Evolutionary conservation across 2,329 filamentous ascomycete genomes (phyloP), one percentile per base, ranked within the genome.

Genomic region (Periconia sp.): DNA sequence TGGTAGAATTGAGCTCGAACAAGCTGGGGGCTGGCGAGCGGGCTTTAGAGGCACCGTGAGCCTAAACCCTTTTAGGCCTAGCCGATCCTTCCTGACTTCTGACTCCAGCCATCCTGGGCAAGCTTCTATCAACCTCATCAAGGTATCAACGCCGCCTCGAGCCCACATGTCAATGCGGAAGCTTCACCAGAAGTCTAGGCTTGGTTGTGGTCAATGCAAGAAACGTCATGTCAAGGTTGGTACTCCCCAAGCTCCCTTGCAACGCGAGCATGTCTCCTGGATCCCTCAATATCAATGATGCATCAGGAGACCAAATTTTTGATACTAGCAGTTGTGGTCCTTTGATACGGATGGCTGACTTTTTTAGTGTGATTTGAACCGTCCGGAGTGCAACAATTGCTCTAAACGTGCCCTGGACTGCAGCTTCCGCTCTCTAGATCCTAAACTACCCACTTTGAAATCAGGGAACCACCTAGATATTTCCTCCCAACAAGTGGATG

Each of bases 301-400:
- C n/a, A n/a, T n/a, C n/a, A n/a, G n/a, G n/a, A n/a, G n/a, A n/a
- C n/a, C n/a, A n/a, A n/a, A n/a, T n/a, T n/a, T n/a, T n/a, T n/a
- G n/a, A n/a, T n/a, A n/a, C n/a, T n/a, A n/a, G n/a, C n/a, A n/a
- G n/a, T n/a, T n/a, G n/a, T n/a, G n/a, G n/a, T n/a, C n/a, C n/a
- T n/a, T n/a, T n/a, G n/a, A n/a, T n/a, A n/a, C n/a, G 19, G 12
- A 21, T 17, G 13, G 21, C 31, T 43, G 26, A 43, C 18, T 16
- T 17, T 35, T 24, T 11, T 18, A 64, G 57, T 63, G 59, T 36
- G 59, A 59, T 38, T 36, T 63, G 39, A 31, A 21, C 4, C 54
- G 50, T 25, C 51, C 59, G 16, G 36, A 40, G 13, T 62, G 54
- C 21, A 31, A 33, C 4, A 56, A 58, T 17, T 61, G 56, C 35